Base-by-base conservation (phyloP, 140 eudicot species). In the Flaveria floridana region DNA sequence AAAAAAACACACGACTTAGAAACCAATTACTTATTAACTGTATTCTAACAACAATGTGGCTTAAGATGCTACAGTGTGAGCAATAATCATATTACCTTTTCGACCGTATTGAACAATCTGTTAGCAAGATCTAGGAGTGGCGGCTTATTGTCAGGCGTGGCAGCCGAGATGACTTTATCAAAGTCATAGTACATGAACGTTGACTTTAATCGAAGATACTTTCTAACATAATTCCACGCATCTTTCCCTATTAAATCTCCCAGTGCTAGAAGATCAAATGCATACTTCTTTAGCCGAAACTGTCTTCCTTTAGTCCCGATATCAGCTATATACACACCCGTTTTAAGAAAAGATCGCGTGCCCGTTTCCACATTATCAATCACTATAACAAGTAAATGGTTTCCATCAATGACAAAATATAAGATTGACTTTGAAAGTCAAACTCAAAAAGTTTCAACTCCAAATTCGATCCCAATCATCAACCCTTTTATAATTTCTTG, bases 111-210 rank as follows among this genome's bases (percentile, higher is more conserved):
- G 59, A 93, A 93, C 78, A 93, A 72, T 66, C 96, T 84, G 44
- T 93, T 90, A 12, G 98, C 98, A 30, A 93, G 93, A 74, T 89
- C 86, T 2, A 84, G 76, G 9, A 93, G 91, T 20, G 95, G 85
- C 26, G 86, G 85, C 91, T 89, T 93, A 55, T 88, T 94, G 37
- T 80, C 78, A 1, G 72, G 77, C 2, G 84, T 21, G 20, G 98
- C 89, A 18, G 93, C 96, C 1, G 93, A 66, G 70, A 93, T 90
- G 23, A 93, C 78, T 73, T 90, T 86, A 77, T 93, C 98, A 47
- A 89, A 93, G 81, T 93, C 98, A 47, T 71, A 89, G 76, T 89
- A 93, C 98, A 89, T 88, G 73, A 90, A 82, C 1, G 97, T 86
- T 10, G 89, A 87, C 82, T 89, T 93, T 4, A 86, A 75, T 7